Conservation (phyloP, 2,329 filamentous ascomycete genomes). For the Diplodia mutila region DNA sequence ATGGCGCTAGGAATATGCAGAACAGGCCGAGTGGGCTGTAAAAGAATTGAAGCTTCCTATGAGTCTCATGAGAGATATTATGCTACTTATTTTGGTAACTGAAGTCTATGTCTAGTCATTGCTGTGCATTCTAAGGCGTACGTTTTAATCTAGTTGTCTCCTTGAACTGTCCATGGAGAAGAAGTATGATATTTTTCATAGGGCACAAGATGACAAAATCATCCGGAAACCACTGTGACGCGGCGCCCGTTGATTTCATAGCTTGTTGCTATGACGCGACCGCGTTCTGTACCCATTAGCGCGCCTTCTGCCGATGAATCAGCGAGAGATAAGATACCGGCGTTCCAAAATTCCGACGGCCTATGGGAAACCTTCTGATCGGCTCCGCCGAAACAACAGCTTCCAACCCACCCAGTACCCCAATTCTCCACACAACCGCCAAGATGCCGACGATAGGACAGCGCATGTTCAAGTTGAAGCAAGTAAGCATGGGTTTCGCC, state of each 20-base stretch:
- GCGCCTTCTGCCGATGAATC: conserved; percentile 7
- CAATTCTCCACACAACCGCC: conserved; percentile 18
- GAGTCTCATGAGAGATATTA: too few species aligned
- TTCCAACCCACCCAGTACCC: background rate
- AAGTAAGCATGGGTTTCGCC: conserved; percentile 50
- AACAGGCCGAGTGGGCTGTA: too few species aligned
- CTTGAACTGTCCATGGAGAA: too few species aligned
- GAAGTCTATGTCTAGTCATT: too few species aligned
- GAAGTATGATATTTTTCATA: too few species aligned
- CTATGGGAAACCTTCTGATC: conserved; percentile 19
- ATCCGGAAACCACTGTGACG: background rate
- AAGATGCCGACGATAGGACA: conserved; percentile 62
- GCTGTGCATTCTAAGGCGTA: too few species aligned
- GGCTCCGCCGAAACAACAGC: conserved; percentile 5
- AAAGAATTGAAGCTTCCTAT: too few species aligned
- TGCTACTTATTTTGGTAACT: too few species aligned
- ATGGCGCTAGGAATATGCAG: background rate
- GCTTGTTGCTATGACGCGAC: background rate
- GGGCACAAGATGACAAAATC: too few species aligned
- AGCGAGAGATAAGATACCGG: conserved; percentile 24
- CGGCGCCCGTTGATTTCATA: background rate
- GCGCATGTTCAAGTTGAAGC: conserved; percentile 74
- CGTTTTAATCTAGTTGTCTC: too few species aligned
- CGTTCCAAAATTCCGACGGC: conserved; percentile 23
- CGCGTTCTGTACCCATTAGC: background rate